A percentile compares a stretch with the other conserved stretches of the same genome.
Evolutionary conservation across 2,329 filamentous ascomycete species (phyloP).

Genomic region (Teratosphaeriaceae sp.): DNA sequence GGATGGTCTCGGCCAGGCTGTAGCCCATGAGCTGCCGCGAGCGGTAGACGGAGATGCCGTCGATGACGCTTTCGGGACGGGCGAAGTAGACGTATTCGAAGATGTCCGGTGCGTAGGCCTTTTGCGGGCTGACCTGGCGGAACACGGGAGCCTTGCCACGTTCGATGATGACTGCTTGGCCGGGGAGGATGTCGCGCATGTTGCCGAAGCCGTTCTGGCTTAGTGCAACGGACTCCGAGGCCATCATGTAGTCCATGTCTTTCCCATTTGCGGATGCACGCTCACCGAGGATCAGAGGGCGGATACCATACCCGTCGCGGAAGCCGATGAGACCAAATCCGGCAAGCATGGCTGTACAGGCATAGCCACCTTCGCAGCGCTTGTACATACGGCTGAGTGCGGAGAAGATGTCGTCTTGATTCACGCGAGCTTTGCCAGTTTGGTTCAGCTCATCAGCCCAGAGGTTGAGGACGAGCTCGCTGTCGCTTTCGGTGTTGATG

Average conservation of each 20-base stretch:
- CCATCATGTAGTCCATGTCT: constrained; percentile 77
- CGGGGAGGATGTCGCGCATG: constrained; percentile 71
- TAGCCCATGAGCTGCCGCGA: constrained; percentile 82
- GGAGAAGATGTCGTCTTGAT: constrained; percentile 69
- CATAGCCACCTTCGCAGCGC: constrained; percentile 67
- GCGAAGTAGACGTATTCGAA: constrained; percentile 89
- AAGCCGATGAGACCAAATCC: constrained; percentile 76
- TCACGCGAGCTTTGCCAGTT: constrained; percentile 74
- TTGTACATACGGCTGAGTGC: constrained; percentile 66
- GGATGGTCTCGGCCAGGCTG: constrained; percentile 69
- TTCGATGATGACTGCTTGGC: constrained; percentile 77
- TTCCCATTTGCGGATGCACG: constrained; percentile 43
- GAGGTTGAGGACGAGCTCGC: constrained; percentile 80
- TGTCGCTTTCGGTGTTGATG: constrained; percentile 86
- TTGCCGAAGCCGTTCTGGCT: constrained; percentile 72
- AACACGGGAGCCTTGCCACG: constrained; percentile 71
- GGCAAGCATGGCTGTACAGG: constrained; percentile 75
- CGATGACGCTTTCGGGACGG: constrained; percentile 72
- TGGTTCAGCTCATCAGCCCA: constrained; percentile 77
- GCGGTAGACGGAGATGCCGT: constrained; percentile 80
- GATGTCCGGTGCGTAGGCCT: constrained; percentile 73
- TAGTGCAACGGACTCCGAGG: constrained; percentile 80
- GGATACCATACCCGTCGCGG: constrained; percentile 73
- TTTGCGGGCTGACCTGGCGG: constrained; percentile 62
- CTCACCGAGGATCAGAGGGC: constrained; percentile 72